A percentile compares a stretch with the other conserved stretches of the same genome.
Conservation (phyloP, 2,329 filamentous ascomycete species). For the Magnaporthiopsis poae region DNA sequence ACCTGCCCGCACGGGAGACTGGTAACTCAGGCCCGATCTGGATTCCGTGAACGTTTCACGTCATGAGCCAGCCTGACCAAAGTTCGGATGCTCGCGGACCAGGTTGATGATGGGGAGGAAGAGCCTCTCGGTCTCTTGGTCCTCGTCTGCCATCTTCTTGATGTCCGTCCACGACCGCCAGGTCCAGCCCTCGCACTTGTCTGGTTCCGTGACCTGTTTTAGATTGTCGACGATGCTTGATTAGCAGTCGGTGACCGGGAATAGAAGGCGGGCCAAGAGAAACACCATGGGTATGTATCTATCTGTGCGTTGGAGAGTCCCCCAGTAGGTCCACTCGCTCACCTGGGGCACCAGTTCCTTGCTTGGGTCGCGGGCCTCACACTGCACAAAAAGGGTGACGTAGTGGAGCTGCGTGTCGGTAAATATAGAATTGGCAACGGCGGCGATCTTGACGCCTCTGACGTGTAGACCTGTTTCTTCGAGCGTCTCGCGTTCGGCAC, state of each 20-base stretch:
- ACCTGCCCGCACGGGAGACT: no score
- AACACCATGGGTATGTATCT: no score
- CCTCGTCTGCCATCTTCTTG: conserved; percentile 20
- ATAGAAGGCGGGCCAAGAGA: no score
- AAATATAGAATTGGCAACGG: conserved; percentile 60
- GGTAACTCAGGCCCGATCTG: no score
- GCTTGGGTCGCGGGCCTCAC: conserved; percentile 34
- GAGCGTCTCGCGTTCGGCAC: conserved; percentile 55
- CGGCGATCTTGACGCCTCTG: conserved; percentile 40
- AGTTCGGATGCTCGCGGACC: conserved; percentile 18
- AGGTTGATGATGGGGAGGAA: conserved; percentile 32
- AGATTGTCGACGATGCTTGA: no score
- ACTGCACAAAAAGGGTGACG: conserved; percentile 59
- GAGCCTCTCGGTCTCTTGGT: conserved; percentile 21
- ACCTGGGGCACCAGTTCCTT: conserved; percentile 41
- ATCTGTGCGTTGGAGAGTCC: no score
- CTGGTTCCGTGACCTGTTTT: conserved; percentile 32
- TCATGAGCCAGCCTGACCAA: conserved; percentile 8
- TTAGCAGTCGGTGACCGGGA: no score
- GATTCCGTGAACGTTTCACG: no score
- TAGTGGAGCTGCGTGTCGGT: conserved; percentile 55
- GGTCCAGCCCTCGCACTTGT: conserved; percentile 42
- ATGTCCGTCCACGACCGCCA: conserved; percentile 39
- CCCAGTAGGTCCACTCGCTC: conserved; percentile 26
- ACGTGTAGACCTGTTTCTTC: conserved; percentile 62